Percentiles rank a stretch among this genome's conserved stretches.
Conservation (phyloP, 257 asterid species). For the Nemophila menziesii region DNA sequence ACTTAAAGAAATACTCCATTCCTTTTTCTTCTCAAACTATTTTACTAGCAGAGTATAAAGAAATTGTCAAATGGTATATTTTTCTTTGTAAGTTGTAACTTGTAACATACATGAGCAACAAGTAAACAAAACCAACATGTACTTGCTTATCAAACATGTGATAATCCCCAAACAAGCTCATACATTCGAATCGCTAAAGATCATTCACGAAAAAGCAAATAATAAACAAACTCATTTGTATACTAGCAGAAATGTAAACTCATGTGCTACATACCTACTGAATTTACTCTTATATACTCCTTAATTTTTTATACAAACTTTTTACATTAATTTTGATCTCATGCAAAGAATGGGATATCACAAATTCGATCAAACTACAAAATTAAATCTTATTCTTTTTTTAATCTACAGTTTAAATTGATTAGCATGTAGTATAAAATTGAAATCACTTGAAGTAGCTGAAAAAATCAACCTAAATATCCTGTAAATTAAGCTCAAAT, state of each 20-base stretch:
- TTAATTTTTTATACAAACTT: too few species aligned
- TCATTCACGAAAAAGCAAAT: not conserved
- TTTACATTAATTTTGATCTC: not conserved
- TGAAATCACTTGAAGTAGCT: not conserved
- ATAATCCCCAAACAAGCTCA: not conserved
- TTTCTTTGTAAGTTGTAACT: not conserved
- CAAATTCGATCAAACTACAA: not conserved
- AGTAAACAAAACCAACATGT: not conserved
- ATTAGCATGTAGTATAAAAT: not conserved
- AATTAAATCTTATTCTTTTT: not conserved
- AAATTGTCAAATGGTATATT: slow-evolving; percentile 4
- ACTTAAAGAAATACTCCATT: slow-evolving; percentile 48
- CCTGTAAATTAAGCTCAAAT: not conserved
- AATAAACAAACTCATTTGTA: not conserved
- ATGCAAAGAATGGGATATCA: not conserved
- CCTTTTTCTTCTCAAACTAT: slow-evolving; percentile 13
- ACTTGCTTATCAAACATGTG: not conserved
- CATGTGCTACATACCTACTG: not conserved
- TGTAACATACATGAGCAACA: not conserved
- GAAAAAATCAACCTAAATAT: not conserved
- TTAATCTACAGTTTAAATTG: too few species aligned
- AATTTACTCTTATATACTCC: not conserved
- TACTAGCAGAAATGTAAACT: not conserved
- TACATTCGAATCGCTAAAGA: not conserved
- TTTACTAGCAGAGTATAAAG: slow-evolving; percentile 20